Conservation (phyloP, 352 stramenopile species). For the Thraustochytrium sp. region DNA sequence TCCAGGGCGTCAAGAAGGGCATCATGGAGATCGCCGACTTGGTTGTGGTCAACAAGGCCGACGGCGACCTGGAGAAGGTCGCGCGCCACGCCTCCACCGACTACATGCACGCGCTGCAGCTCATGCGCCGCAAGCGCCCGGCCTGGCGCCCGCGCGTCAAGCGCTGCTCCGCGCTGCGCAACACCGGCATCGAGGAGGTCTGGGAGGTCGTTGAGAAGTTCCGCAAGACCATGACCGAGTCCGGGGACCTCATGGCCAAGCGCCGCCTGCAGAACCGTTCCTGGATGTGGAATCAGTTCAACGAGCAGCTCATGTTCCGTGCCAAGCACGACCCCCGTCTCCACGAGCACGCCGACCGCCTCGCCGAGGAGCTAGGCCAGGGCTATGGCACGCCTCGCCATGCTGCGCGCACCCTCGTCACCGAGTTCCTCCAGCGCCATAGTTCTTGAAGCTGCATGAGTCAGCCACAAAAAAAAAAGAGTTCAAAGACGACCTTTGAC, state of each 20-base stretch:
- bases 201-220: conserved; percentile 49
- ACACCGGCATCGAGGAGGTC: conserved; percentile 47
- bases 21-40: conserved; percentile 97
- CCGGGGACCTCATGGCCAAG: conserved; percentile 34
- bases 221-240: conserved; percentile 39
- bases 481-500: too few species aligned
- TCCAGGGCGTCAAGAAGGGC: conserved; percentile 96
- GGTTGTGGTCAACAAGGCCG: conserved; percentile 94
- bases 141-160: conserved; percentile 64
- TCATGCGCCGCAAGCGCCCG: conserved; percentile 69
- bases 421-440: conserved; percentile 29
- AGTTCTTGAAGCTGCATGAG: too few species aligned
- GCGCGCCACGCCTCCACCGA: conserved; percentile 47
- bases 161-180: conserved; percentile 45
- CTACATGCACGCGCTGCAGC: conserved; percentile 63
- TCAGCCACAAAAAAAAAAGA: background rate
- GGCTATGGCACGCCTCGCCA: conserved; percentile 45
- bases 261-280: conserved; percentile 43
- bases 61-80: conserved; percentile 66
- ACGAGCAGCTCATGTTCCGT: conserved; percentile 45
- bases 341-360: conserved; percentile 30
- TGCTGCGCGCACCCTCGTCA: conserved; percentile 45
- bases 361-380: conserved; percentile 42
- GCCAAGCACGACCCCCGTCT: conserved; percentile 44
- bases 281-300: conserved; percentile 50